A percentile compares a stretch with the other conserved stretches of the same genome.
phyloP scores from a whole-genome alignment of 768 basidiomycete species.

The Rhizopogon roseolus region DNA sequence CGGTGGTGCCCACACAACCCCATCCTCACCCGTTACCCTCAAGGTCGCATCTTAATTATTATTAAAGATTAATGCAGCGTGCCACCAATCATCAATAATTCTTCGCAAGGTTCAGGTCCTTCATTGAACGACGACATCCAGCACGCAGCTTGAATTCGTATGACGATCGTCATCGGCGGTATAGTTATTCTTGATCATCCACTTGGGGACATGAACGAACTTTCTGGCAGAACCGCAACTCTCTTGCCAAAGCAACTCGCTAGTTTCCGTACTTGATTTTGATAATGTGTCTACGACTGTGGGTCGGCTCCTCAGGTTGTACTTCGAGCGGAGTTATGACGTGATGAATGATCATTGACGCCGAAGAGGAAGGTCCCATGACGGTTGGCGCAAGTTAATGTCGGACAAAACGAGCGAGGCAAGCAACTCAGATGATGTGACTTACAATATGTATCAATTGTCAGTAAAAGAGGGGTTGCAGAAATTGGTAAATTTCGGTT shows the following conservation, averaged over 20 bases:
- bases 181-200: background rate
- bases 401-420: no score
- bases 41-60: no score
- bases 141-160: background rate
- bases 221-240: background rate
- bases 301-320: constrained; percentile 14
- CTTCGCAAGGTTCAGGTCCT: no score
- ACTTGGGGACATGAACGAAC: background rate
- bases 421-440: no score
- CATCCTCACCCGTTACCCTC: no score
- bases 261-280: no score
- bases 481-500: no score
- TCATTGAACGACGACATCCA: no score
- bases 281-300: background rate
- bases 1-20: background rate
- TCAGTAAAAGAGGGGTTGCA: no score
- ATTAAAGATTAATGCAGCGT: background rate
- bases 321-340: constrained; percentile 11
- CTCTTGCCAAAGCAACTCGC: background rate
- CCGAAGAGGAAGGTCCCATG: no score
- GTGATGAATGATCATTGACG: no score
- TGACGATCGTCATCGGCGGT: background rate
- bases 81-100: background rate
- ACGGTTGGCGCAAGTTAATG: constrained; percentile 7
- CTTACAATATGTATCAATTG: no score